phyloP scores from a whole-genome alignment of 225 moss, liverwort and hornwort species.

The Polytrichum formosum region DNA sequence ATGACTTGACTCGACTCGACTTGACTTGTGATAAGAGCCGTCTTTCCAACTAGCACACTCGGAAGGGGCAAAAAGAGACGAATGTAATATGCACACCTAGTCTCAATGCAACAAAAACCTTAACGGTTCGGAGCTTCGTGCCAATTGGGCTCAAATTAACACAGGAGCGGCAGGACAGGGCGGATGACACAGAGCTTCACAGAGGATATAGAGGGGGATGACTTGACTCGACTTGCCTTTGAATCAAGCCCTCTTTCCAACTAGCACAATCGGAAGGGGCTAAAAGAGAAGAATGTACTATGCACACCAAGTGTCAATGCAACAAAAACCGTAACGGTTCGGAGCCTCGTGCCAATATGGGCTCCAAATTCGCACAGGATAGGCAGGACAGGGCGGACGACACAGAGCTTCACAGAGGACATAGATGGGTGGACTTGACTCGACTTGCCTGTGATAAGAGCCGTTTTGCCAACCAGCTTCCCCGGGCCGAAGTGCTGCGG shows the following conservation, averaged over 20 bases:
- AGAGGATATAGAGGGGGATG: neutral
- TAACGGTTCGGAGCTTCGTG: too few species aligned
- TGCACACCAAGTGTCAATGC: too few species aligned
- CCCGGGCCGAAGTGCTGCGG: constrained; percentile 48
- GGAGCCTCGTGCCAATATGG: too few species aligned
- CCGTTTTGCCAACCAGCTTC: constrained; percentile 57
- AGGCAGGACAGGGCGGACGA: too few species aligned
- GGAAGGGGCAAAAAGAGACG: neutral
- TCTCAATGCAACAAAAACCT: too few species aligned
- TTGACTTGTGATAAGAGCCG: constrained; percentile 51
- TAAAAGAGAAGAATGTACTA: too few species aligned
- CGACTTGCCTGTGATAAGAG: constrained; percentile 48
- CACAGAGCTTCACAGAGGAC: neutral
- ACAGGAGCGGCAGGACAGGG: neutral
- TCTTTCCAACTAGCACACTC: constrained; percentile 28
- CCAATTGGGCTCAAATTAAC: neutral
- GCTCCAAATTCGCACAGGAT: too few species aligned
- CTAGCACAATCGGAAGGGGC: constrained; percentile 8
- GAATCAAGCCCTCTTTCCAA: too few species aligned
- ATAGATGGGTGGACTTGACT: neutral
- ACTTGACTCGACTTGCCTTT: too few species aligned
- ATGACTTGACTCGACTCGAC: constrained; percentile 1
- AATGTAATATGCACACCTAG: too few species aligned
- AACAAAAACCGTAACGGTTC: too few species aligned
- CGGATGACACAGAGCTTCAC: neutral